Evolutionary conservation across 2,329 filamentous ascomycete species (phyloP).

Genomic region (Cercospora sesami): DNA sequence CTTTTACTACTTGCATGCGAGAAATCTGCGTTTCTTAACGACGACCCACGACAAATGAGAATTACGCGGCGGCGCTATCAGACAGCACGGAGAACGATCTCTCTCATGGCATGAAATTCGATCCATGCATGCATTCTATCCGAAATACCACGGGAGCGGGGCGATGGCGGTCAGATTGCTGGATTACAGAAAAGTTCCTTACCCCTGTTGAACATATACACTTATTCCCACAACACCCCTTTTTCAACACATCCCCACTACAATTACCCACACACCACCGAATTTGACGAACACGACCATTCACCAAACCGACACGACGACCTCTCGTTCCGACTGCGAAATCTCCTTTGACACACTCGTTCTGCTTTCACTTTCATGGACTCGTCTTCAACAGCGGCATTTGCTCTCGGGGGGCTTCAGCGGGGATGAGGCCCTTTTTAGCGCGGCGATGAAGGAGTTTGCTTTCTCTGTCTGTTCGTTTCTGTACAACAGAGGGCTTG

Average conservation of each 20-base stretch:
- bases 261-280: background rate
- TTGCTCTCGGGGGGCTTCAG: conserved; percentile 12
- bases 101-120: conserved; percentile 28
- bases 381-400: conserved; percentile 18
- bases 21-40: conserved; percentile 32
- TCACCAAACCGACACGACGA: background rate
- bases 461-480: conserved; percentile 12
- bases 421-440: conserved; percentile 8
- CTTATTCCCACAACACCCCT: conserved; percentile 15
- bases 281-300: background rate
- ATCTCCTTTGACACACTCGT: background rate
- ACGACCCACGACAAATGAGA: conserved; percentile 31
- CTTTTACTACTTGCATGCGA: conserved; percentile 32
- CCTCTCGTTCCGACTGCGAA: background rate
- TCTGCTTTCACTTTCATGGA: background rate
- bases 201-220: conserved; percentile 18
- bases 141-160: conserved; percentile 15
- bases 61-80: conserved; percentile 19
- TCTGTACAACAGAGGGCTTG: conserved; percentile 28
- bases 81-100: conserved; percentile 29
- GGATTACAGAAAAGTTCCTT: conserved; percentile 30
- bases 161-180: conserved; percentile 27
- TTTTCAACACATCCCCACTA: conserved; percentile 6
- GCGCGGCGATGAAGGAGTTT: conserved; percentile 18
- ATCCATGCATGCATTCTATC: conserved; percentile 19